A percentile compares a stretch with the other conserved stretches of the same genome.
Conservation (phyloP, 2,329 filamentous ascomycete species). For the Arthroderma sp. region DNA sequence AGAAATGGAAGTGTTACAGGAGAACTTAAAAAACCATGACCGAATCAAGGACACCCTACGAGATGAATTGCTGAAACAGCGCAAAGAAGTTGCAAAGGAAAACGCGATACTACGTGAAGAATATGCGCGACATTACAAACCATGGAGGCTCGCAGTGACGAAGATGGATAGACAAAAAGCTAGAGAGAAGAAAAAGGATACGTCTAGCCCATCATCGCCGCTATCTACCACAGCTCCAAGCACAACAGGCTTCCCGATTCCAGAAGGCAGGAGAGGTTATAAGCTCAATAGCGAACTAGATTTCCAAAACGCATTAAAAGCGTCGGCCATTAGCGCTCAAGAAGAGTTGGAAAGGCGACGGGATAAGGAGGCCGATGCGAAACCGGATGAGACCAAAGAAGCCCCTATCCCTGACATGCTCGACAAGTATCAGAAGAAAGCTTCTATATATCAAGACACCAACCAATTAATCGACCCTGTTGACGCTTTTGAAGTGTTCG, state of each 20-base stretch:
- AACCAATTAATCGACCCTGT: constrained; percentile 30
- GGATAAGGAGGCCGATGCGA: constrained; percentile 30
- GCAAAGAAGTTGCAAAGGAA: constrained; percentile 26
- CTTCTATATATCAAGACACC: constrained; percentile 33
- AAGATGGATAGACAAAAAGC: constrained; percentile 30
- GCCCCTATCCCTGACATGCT: constrained; percentile 38
- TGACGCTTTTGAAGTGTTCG: constrained; percentile 30
- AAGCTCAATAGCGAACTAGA: constrained; percentile 38
- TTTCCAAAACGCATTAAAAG: constrained; percentile 35
- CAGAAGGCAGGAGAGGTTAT: constrained; percentile 30
- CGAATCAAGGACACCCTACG: constrained; percentile 27
- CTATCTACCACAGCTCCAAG: constrained; percentile 14
- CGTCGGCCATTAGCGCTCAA: constrained; percentile 35
- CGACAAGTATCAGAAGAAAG: constrained; percentile 25
- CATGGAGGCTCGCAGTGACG: constrained; percentile 32
- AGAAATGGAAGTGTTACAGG: constrained; percentile 32
- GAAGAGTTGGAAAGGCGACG: constrained; percentile 34
- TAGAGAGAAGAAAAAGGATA: constrained; percentile 24
- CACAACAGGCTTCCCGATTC: constrained; percentile 19
- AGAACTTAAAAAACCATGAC: constrained; percentile 27
- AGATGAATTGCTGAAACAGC: constrained; percentile 25
- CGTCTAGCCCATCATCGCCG: constrained; percentile 24
- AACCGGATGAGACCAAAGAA: constrained; percentile 33
- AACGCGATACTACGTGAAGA: constrained; percentile 28
- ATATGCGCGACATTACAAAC: constrained; percentile 30